These are phyloP conservation scores for Hypholoma fasciculare DNA, from an alignment of 768 basidiomycete genomes.

Conservation along the genomic window DNA sequence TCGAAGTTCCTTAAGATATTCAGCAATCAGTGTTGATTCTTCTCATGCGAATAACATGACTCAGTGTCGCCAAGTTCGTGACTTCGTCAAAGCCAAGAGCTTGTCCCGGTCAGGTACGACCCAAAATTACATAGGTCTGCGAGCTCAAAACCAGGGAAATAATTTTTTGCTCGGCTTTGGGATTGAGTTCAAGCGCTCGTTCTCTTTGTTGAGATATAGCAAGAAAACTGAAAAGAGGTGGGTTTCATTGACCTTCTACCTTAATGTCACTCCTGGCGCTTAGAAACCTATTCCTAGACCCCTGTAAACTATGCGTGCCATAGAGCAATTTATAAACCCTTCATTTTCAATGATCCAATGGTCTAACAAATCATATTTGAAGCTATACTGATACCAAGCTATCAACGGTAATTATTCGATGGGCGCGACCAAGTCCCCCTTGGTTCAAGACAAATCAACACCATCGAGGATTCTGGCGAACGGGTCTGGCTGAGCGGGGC, in stretches of 20 bases:
- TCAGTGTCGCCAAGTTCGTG: no score
- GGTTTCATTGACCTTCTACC: neutral
- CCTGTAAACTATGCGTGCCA: no score
- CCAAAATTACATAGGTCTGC: conserved; percentile 75
- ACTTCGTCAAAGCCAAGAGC: conserved; percentile 68
- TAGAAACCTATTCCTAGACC: neutral
- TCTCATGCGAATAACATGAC: no score
- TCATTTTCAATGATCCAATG: no score
- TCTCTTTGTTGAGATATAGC: conserved; percentile 77
- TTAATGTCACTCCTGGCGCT: neutral
- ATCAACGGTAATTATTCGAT: neutral
- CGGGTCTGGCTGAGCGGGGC: conserved; percentile 21
- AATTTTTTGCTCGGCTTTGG: no score
- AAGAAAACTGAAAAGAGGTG: conserved; percentile 64
- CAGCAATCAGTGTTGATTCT: no score
- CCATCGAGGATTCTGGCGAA: conserved; percentile 22
- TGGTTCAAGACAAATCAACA: conserved; percentile 11
- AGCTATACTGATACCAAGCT: neutral
- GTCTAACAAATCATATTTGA: neutral
- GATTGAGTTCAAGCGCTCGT: conserved; percentile 65
- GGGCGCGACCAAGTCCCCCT: neutral
- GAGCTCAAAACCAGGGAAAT: neutral
- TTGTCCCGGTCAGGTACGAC: conserved; percentile 93
- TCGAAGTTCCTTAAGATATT: no score
- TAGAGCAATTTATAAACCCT: no score